Evolutionary conservation across 2,329 filamentous ascomycete genomes (phyloP), one percentile per base, ranked within the genome.

Genomic region (Alternaria triticimaculans): DNA sequence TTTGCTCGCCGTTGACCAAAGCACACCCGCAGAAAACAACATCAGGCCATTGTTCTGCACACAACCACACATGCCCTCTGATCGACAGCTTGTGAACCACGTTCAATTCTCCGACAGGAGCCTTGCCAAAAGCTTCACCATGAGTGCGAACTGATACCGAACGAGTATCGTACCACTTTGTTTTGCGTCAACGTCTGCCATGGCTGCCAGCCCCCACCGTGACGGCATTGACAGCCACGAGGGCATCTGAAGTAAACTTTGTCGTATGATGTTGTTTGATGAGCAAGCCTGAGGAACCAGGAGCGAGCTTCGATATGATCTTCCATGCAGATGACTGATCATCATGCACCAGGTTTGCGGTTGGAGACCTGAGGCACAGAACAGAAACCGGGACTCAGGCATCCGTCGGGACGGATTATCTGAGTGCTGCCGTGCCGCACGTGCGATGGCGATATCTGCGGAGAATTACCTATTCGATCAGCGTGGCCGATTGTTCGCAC

Each of bases 221-320:
- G 53, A 62, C 58, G 63, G 59, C 67, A 60, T 67, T 65, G 64
- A 65, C 51, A 63, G 61, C 64, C 58, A 68, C 20, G 64, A 63
- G 66, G 60, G 57, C 44, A 59, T 64, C 72, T 74, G 74, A 68
- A 55, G 75, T 69, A 78, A 79, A 78, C 76, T 72, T 73, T 67
- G 75, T 78, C 74, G 76, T 78, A 77, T 70, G 74, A 78, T 71
- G 65, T 67, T 74, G 76, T 78, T 77, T 77, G 74, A 76, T 71
- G 65, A 58, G 46, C 63, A 58, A 43, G 64, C 64, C 64, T 64
- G 53, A 66, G 54, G 60, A 65, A 55, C 61, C 62, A 64, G 62
- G 63, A 64, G 51, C n/a, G 49, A 44, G 56, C 25, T 63, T 62
- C 57, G 54, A 58, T 65, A 23, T 62, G 55, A 67, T 70, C 63